A percentile compares a stretch with the other conserved stretches of the same genome.
These are phyloP conservation scores for Candida adriatica DNA, from an alignment of 805 yeast species.

Conservation along the genomic window DNA sequence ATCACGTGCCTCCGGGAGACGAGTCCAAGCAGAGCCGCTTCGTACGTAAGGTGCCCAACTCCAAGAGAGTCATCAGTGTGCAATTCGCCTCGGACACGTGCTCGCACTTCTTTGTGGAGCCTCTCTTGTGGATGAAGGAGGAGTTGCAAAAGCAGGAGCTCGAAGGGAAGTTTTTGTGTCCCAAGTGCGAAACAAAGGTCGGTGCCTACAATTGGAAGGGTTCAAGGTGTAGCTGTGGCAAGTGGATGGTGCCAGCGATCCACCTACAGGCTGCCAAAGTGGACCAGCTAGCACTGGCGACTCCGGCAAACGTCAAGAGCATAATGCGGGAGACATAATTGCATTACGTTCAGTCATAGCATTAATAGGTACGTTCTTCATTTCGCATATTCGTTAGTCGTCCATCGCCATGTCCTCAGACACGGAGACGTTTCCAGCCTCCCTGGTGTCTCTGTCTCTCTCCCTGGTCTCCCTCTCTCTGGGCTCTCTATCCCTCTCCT, in stretches of 20 bases:
- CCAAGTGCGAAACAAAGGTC: constrained; percentile 75
- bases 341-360: constrained; percentile 31
- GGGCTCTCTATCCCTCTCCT: too few species aligned
- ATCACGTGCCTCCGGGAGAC: constrained; percentile 61
- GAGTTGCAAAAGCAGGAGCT: constrained; percentile 61
- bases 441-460: too few species aligned
- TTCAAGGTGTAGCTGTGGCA: constrained; percentile 87
- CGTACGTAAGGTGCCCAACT: constrained; percentile 54
- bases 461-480: too few species aligned
- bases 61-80: constrained; percentile 51
- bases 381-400: too few species aligned
- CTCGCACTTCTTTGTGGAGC: constrained; percentile 85
- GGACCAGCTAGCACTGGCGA: too few species aligned
- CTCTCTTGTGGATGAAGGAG: constrained; percentile 84
- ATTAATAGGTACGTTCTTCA: too few species aligned
- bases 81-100: constrained; percentile 56
- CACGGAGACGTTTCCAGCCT: too few species aligned
- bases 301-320: too few species aligned
- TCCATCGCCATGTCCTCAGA: too few species aligned
- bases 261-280: constrained; percentile 76
- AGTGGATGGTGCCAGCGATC: constrained; percentile 92
- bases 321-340: too few species aligned
- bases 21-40: constrained; percentile 62
- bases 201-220: constrained; percentile 97
- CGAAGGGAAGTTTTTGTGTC: constrained; percentile 85